Evolutionary conservation across 805 yeast species (phyloP), one percentile per base, ranked within the genome.

Genomic region (Maudiozyma serrabonitensis): DNA sequence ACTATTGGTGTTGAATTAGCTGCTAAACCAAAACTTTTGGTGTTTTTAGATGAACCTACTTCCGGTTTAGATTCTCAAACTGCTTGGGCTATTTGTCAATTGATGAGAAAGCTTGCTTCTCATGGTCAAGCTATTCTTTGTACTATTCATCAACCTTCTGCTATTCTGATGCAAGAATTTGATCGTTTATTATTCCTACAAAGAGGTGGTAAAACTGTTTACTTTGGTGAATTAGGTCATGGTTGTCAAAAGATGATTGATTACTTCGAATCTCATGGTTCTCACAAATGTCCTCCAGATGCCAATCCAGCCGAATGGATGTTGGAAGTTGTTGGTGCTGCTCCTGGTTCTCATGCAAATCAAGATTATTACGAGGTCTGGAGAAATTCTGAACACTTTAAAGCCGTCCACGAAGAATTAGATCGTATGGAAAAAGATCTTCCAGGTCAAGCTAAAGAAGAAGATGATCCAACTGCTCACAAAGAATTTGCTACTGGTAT

Each of bases 231-330:
- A 45, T 53, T 62, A 44, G 90, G 91, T 48, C 65, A 74, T 39
- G 75, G 80, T 56, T 80, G 79, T 56, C 61, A 63, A 42, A 72
- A 78, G 4, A 71, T 84, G 69, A 81, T 82, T 51, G 68, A 76
- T 48, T 84, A 84, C 62, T 83, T 84, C 58, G 88, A 84, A 63
- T 62, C 65, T 4, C 65, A 82, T 54, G 89, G 88, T 50, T 79
- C 89, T 41, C 75, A 73, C 28, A 70, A 71, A 49, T 84, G 90
- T 69, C 88, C 90, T 16, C 69, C 73, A 8, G 72, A 73, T 40
- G 88, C 87, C 7, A 84, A 84, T 56, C 91, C 91, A 28, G 91
- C 90, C 13, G 95, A 87, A 70, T 88, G 95, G 93, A 88, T 88
- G 95, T 72, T 88, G 67, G 84, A 84, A 55, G 85, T 82, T 54